phyloP scores from a whole-genome alignment of 768 basidiomycete species.

The Xerocomellus dryophilus region DNA sequence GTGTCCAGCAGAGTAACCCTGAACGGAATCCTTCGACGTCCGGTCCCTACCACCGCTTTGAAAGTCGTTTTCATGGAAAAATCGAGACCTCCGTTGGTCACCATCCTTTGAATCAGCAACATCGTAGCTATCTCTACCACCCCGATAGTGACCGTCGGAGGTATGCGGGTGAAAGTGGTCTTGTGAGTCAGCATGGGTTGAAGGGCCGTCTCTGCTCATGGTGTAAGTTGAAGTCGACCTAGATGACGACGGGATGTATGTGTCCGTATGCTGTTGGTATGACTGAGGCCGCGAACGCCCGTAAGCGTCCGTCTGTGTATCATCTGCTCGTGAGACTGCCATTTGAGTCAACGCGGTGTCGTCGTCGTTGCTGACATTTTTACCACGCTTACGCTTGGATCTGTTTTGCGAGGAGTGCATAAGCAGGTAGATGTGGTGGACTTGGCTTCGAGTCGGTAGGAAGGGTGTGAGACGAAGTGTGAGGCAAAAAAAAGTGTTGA shows the following conservation, averaged over 20 bases:
- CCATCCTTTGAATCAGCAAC: constrained; percentile 41
- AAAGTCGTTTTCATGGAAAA: constrained; percentile 41
- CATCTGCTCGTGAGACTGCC: constrained; percentile 47
- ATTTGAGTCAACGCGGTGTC: constrained; percentile 37
- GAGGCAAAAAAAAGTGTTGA: constrained; percentile 29
- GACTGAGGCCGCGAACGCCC: constrained; percentile 47
- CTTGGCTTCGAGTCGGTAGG: constrained; percentile 19
- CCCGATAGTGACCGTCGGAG: constrained; percentile 52
- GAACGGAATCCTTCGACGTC: constrained; percentile 46
- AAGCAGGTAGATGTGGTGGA: constrained; percentile 21
- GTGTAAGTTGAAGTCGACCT: constrained; percentile 45
- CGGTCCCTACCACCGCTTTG: constrained; percentile 44
- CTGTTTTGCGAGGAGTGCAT: constrained; percentile 41
- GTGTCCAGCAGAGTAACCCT: constrained; percentile 40
- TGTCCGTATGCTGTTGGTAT: constrained; percentile 42
- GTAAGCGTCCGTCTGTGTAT: constrained; percentile 51
- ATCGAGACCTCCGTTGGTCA: constrained; percentile 44
- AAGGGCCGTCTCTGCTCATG: constrained; percentile 48
- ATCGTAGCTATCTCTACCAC: constrained; percentile 50
- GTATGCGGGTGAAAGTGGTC: constrained; percentile 36
- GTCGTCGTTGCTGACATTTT: constrained; percentile 51
- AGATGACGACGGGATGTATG: constrained; percentile 43
- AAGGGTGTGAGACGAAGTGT: constrained; percentile 20
- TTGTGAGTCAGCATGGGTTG: constrained; percentile 48
- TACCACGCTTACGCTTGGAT: constrained; percentile 50